A percentile compares a stretch with the other conserved stretches of the same genome.
These are phyloP conservation scores for Chaetothyriales sp. DNA, from an alignment of 2,329 filamentous ascomycete genomes.

Conservation along the genomic window DNA sequence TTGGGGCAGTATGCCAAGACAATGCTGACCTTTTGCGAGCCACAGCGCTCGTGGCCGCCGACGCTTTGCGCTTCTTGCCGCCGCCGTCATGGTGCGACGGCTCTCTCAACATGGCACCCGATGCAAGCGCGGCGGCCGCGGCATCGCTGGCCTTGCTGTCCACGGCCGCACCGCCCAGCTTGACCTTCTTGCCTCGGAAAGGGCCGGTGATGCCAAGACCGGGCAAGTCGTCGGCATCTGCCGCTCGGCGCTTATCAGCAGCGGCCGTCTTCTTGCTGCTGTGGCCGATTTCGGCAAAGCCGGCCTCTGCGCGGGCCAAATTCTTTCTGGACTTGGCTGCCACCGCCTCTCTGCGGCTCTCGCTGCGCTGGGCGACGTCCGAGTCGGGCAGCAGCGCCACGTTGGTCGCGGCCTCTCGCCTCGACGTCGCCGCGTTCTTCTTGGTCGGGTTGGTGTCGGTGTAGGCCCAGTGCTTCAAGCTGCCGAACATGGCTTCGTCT, in stretches of 20 bases:
- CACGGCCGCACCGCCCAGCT: conserved; percentile 32
- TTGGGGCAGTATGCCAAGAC: background rate
- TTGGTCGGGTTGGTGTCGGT: conserved; percentile 61
- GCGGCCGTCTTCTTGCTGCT: conserved; percentile 46
- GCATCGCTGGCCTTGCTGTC: no score
- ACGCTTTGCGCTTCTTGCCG: conserved; percentile 21
- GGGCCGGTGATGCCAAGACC: conserved; percentile 55
- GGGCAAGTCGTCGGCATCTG: conserved; percentile 32
- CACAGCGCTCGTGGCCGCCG: conserved; percentile 17
- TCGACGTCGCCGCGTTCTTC: conserved; percentile 39
- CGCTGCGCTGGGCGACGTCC: conserved; percentile 71
- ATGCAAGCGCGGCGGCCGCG: conserved; percentile 34
- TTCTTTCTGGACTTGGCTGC: conserved; percentile 53
- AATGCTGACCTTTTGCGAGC: conserved; percentile 61
- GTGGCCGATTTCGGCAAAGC: conserved; percentile 54
- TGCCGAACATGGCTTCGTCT: conserved; percentile 87
- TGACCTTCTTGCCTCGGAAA: conserved; percentile 57
- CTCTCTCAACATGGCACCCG: conserved; percentile 17
- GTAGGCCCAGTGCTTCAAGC: conserved; percentile 88
- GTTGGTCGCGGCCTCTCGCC: conserved; percentile 51
- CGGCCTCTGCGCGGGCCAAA: conserved; percentile 22
- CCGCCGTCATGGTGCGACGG: conserved; percentile 17
- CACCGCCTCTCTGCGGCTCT: conserved; percentile 69
- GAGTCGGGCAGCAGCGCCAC: conserved; percentile 50
- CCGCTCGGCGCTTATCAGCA: conserved; percentile 50